Conservation (phyloP, 2,329 filamentous ascomycete genomes). For the Teratosphaeria pseudoeucalypti region DNA sequence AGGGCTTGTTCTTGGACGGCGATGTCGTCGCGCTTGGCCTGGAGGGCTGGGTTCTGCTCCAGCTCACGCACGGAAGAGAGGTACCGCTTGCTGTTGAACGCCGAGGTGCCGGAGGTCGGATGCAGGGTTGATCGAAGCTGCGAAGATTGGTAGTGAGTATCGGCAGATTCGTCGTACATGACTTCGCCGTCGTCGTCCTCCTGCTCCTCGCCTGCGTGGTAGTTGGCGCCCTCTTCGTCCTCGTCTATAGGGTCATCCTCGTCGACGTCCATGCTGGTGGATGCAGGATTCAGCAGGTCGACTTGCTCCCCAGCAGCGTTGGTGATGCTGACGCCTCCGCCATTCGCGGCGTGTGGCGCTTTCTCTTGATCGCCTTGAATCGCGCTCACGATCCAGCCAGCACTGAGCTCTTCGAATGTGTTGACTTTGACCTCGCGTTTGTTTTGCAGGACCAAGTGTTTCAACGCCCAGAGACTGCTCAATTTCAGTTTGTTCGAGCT, state of each 20-base stretch:
- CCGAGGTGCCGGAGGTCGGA: not conserved
- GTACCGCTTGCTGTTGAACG: slow-evolving; percentile 20
- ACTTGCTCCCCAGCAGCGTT: slow-evolving; percentile 53
- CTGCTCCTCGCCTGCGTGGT: slow-evolving; percentile 18
- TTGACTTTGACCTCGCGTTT: slow-evolving; percentile 62
- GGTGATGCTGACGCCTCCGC: slow-evolving; percentile 41
- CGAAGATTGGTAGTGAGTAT: slow-evolving; percentile 27
- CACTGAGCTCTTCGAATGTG: slow-evolving; percentile 65
- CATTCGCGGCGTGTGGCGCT: slow-evolving; percentile 29
- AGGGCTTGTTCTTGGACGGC: slow-evolving; percentile 85
- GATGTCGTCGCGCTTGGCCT: slow-evolving; percentile 65
- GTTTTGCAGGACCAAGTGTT: slow-evolving; percentile 71
- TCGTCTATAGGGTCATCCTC: slow-evolving; percentile 16
- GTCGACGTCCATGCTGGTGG: slow-evolving; percentile 24
- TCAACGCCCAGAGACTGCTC: slow-evolving; percentile 86
- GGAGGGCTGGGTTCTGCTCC: slow-evolving; percentile 57
- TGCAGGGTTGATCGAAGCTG: slow-evolving; percentile 25
- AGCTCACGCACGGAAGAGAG: slow-evolving; percentile 20
- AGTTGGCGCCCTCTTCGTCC: slow-evolving; percentile 13
- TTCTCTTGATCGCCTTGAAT: slow-evolving; percentile 49
- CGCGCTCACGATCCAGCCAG: slow-evolving; percentile 70
- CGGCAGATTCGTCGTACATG: slow-evolving; percentile 32
- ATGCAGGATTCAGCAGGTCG: slow-evolving; percentile 45
- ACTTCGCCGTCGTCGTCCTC: slow-evolving; percentile 36
- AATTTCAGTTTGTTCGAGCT: slow-evolving; percentile 67